These are phyloP conservation scores for Fagopyrum homotropicum DNA, from an alignment of 148 eudicot species.

Conservation along the genomic window DNA sequence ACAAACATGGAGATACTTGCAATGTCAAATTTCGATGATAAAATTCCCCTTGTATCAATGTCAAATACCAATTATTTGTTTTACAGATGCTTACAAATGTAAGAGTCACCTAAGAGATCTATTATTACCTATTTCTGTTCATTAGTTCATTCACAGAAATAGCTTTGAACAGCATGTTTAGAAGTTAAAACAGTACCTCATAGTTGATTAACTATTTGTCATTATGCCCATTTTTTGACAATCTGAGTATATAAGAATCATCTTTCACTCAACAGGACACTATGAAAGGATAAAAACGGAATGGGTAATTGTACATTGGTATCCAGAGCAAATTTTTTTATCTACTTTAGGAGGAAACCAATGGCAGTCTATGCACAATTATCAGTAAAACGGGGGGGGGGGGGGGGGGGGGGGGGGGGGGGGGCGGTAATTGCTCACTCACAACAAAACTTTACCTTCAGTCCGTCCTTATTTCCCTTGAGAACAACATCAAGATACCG, in stretches of 20 bases:
- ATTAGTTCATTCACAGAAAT: too few species aligned
- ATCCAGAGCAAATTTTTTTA: not conserved
- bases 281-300: not conserved
- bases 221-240: not conserved
- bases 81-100: too few species aligned
- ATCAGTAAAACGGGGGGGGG: not conserved
- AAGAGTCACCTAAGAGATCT: too few species aligned
- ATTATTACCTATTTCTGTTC: too few species aligned
- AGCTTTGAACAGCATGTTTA: too few species aligned
- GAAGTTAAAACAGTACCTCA: not conserved
- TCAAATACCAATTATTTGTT: too few species aligned
- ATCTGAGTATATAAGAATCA: not conserved
- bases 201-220: not conserved
- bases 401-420: too few species aligned
- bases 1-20: not conserved
- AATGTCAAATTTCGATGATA: too few species aligned
- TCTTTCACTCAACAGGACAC: not conserved
- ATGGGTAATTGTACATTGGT: not conserved
- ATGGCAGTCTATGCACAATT: not conserved
- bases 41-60: too few species aligned
- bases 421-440: too few species aligned
- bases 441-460: constrained; percentile 54
- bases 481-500: constrained; percentile 89
- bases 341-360: not conserved
- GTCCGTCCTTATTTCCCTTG: constrained; percentile 95